These are phyloP conservation scores for Polyrhizophydium stewartii DNA, from an alignment of 371 early-diverging fungal genomes.

Conservation along the genomic window DNA sequence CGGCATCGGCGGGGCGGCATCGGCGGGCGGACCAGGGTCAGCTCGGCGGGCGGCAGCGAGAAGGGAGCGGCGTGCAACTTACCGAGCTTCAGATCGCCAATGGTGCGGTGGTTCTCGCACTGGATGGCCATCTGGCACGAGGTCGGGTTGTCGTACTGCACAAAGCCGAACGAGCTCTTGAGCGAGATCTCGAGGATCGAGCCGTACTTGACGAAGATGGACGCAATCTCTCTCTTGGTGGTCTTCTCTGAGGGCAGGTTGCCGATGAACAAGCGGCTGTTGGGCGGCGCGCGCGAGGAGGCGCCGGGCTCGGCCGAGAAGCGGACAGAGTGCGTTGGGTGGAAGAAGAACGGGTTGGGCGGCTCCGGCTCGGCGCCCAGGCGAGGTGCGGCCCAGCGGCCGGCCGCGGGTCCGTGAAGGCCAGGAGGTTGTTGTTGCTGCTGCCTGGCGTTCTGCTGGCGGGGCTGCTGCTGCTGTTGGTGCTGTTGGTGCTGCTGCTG, in stretches of 20 bases:
- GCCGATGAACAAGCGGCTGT: slow-evolving; percentile 40
- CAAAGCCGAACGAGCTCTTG: slow-evolving; percentile 41
- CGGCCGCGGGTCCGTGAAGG: no score
- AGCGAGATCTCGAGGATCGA: slow-evolving; percentile 41
- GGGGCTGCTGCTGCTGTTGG: no score
- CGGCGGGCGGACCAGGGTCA: no score
- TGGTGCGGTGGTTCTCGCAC: slow-evolving; percentile 22
- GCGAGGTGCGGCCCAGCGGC: no score
- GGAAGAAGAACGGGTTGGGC: slow-evolving; percentile 11
- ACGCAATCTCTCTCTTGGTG: slow-evolving; percentile 29
- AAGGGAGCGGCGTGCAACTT: no score
- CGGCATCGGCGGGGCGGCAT: no score
- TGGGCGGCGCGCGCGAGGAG: slow-evolving; percentile 22
- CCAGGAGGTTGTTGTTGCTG: no score
- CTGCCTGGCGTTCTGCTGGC: no score
- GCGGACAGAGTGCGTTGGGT: slow-evolving; percentile 27
- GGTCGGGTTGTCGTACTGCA: slow-evolving; percentile 37
- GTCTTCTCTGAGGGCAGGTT: slow-evolving; percentile 39
- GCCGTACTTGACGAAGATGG: slow-evolving; percentile 41
- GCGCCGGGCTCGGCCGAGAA: slow-evolving; percentile 17
- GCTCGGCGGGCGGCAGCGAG: no score
- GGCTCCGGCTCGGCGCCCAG: no score
- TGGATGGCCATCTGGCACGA: slow-evolving; percentile 29
- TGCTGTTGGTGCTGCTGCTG: no score
- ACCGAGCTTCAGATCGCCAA: slow-evolving; percentile 38